These are phyloP conservation scores for Babesia sp. DNA, from an alignment of 169 alveolate genomes.

Conservation along the genomic window DNA sequence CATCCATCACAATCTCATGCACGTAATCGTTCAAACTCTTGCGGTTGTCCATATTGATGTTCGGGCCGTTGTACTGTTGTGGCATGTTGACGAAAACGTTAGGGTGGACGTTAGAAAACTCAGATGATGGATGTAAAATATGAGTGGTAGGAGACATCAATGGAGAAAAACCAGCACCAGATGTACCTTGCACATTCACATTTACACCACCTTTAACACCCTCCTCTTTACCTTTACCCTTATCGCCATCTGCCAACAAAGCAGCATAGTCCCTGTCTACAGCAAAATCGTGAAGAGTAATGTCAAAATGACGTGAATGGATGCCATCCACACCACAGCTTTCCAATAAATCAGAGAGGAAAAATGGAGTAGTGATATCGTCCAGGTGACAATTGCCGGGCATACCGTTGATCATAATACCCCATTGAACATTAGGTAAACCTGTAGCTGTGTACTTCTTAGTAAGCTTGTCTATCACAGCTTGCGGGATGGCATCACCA, in stretches of 20 bases:
- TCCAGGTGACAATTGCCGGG: conserved; percentile 64
- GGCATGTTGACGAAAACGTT: conserved; percentile 62
- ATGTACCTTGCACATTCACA: background rate
- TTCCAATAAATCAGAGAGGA: conserved; percentile 27
- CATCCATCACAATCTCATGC: conserved; percentile 43
- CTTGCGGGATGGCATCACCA: conserved; percentile 36
- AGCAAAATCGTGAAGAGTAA: conserved; percentile 30
- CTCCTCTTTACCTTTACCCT: background rate
- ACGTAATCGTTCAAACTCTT: conserved; percentile 59
- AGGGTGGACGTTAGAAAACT: conserved; percentile 18
- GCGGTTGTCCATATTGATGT: conserved; percentile 27
- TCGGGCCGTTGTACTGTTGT: conserved; percentile 50
- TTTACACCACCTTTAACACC: background rate
- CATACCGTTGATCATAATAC: conserved; percentile 52
- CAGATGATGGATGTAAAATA: conserved; percentile 2
- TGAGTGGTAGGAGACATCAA: background rate
- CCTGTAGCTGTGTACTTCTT: conserved; percentile 21
- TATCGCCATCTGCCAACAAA: background rate
- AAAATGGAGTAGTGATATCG: conserved; percentile 13
- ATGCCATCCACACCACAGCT: conserved; percentile 65
- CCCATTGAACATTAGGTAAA: conserved; percentile 42
- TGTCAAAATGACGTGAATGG: conserved; percentile 30
- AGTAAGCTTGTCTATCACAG: conserved; percentile 21
- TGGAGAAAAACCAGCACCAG: conserved; percentile 1
- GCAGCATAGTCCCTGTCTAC: conserved; percentile 11